Conservation (phyloP, 306 rosid genomes). For the Prunus salicina region DNA sequence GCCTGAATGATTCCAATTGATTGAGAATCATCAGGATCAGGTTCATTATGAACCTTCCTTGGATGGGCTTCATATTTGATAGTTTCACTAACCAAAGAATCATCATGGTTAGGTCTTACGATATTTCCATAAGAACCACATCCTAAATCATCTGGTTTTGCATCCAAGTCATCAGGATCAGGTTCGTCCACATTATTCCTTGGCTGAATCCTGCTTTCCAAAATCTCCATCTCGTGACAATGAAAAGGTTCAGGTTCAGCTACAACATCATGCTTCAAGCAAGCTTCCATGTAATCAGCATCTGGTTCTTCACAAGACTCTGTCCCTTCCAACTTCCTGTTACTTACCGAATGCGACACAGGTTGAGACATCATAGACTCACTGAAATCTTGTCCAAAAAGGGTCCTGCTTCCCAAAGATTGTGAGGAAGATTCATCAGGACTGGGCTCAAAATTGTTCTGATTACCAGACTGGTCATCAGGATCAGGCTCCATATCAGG, state of each 20-base stretch:
- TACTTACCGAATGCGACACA: conserved; percentile 11
- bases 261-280: conserved; percentile 23
- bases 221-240: conserved; percentile 27
- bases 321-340: conserved; percentile 22
- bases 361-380: conserved; percentile 16
- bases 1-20: conserved; percentile 28
- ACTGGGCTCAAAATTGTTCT: conserved; percentile 52
- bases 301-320: conserved; percentile 32
- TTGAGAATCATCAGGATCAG: conserved; percentile 34
- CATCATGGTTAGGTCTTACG: conserved; percentile 9
- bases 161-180: conserved; percentile 38
- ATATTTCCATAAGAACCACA: conserved; percentile 6
- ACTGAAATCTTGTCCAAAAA: conserved; percentile 17
- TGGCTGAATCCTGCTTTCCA: conserved; percentile 25
- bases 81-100: conserved; percentile 21
- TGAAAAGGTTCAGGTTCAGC: conserved; percentile 22
- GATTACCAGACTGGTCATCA: conserved; percentile 31
- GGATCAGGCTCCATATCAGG: conserved; percentile 56
- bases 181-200: conserved; percentile 36
- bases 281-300: conserved; percentile 40
- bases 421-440: conserved; percentile 35
- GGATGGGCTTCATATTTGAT: conserved; percentile 19
- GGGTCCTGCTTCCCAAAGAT: conserved; percentile 17
- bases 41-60: conserved; percentile 19
- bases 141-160: conserved; percentile 9